Base-by-base conservation (phyloP, 2,329 filamentous ascomycete genomes). In the Sphaerulina populicola region DNA sequence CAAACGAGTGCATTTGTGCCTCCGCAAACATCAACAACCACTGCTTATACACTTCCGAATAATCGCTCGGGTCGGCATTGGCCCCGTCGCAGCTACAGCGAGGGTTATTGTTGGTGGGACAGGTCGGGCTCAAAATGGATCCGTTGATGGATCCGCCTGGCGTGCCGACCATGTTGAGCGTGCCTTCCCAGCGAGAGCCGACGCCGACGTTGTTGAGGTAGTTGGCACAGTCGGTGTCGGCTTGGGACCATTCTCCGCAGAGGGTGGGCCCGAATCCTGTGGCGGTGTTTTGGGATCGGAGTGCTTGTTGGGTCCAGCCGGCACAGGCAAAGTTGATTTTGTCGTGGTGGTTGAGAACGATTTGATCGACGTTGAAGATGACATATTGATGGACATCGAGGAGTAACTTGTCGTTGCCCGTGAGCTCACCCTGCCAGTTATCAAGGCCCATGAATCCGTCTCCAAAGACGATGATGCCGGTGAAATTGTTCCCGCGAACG, bases 381-480 rank as follows among this genome's bases (percentile, higher is more conserved):
- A 94, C 88, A 69, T 98, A 98, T 69, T 97, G 91, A 71, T 98
- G 93, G 35, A 94, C 93, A 70, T 98, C 93, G n/a, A 98, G 80
- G 14, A 94, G 79, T 58, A 97, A 75, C 57, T 83, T 79, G 12
- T 83, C 76, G 64, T 86, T 78, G 18, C 77, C 76, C 59, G 85
- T 79, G 60, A 97, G 78, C 66, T 86, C 77, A 37, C 87, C 88
- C 67, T 95, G 83, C 93, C 93, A 98, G 64, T 94, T 91, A 59
- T 78, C 77, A 4, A 97, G 79, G 9, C 91, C 91, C 71, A 94
- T 81, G 74, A 98, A 98, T 21, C 93, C 93, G 69, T 98, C 93
- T 49, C 90, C 91, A 64, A 98, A 93, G 36, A 94, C 83, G 51
- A 97, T 73, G 31, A 84, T 80, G 44, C 79, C 76, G 33, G 75